Percentiles rank a stretch among this genome's conserved stretches.
Evolutionary conservation across 305 asterid species (phyloP).

Genomic region (Fraxinus floribunda): DNA sequence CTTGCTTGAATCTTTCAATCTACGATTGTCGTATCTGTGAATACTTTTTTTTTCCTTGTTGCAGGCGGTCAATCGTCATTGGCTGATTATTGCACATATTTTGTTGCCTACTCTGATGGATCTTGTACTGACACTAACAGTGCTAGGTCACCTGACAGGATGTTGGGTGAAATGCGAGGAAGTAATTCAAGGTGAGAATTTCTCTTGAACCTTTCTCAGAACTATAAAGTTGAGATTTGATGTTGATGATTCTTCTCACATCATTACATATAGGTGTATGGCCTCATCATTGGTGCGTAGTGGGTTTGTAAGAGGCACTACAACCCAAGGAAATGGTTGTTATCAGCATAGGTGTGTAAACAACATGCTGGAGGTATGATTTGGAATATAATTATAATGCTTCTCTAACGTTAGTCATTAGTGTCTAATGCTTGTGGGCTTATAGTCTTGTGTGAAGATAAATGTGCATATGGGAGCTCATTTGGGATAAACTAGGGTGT

Average conservation of each 20-base stretch:
- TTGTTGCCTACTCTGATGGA: slow-evolving; percentile 98
- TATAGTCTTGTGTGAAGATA: not conserved
- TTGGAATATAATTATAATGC: slow-evolving; percentile 10
- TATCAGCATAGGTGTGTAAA: slow-evolving; percentile 82
- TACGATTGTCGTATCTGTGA: not conserved
- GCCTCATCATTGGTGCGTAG: slow-evolving; percentile 90
- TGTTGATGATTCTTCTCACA: slow-evolving; percentile 17
- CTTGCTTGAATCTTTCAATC: not conserved
- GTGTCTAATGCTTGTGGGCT: not conserved
- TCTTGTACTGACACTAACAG: slow-evolving; percentile 93
- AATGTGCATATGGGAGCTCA: not conserved
- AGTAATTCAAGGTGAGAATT: slow-evolving; percentile 70
- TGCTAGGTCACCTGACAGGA: slow-evolving; percentile 95
- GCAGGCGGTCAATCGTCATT: slow-evolving; percentile 99
- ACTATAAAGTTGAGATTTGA: not conserved
- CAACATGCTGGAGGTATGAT: slow-evolving; percentile 70
- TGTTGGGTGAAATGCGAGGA: slow-evolving; percentile 99
- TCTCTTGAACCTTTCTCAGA: not conserved
- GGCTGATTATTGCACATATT: slow-evolving; percentile 99
- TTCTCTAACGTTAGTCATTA: not conserved
- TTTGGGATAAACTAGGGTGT: not conserved
- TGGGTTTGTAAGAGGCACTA: slow-evolving; percentile 92
- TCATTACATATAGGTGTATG: slow-evolving; percentile 73
- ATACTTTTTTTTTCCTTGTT: not conserved
- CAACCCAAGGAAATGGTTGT: slow-evolving; percentile 93